phyloP scores from a whole-genome alignment of 768 basidiomycete genomes.

The Hemileccinum impolitum region DNA sequence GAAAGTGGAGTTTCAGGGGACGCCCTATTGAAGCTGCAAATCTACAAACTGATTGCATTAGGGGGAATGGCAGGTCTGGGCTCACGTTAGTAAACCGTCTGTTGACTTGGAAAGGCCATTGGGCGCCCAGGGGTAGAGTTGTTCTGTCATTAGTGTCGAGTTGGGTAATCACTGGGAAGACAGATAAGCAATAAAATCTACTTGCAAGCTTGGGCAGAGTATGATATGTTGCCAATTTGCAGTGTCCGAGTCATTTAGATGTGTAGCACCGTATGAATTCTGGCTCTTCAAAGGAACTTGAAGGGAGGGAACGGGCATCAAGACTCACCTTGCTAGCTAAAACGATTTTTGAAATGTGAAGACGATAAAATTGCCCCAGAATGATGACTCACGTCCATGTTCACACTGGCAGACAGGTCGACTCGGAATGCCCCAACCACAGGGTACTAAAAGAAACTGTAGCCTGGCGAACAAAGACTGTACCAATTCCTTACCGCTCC shows the following conservation, averaged over 20 bases:
- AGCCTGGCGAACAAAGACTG: too few relatives aligned
- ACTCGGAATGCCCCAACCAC: constrained; percentile 15
- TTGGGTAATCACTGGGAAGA: too few relatives aligned
- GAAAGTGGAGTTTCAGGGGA: too few relatives aligned
- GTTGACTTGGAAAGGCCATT: constrained; percentile 62
- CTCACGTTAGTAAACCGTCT: too few relatives aligned
- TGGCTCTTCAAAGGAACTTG: constrained; percentile 27
- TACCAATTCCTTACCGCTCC: too few relatives aligned
- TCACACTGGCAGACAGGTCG: constrained; percentile 13
- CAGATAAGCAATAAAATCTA: too few relatives aligned
- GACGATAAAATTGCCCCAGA: neutral
- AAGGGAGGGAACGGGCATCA: neutral
- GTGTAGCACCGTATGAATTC: constrained; percentile 35
- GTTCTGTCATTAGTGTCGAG: too few relatives aligned
- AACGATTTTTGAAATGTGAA: constrained; percentile 1
- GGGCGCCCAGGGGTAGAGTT: constrained; percentile 50
- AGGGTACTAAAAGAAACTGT: too few relatives aligned
- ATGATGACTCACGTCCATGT: constrained; percentile 19
- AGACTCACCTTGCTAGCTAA: constrained; percentile 20
- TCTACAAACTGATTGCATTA: constrained; percentile 33
- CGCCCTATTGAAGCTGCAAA: constrained; percentile 40
- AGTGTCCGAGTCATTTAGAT: constrained; percentile 27
- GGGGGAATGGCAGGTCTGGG: too few relatives aligned
- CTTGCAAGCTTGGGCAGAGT: too few relatives aligned
- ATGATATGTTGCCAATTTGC: constrained; percentile 31